Evolutionary conservation across 192 early-diverging fungal species (phyloP).

Genomic region (Gonapodya prolifera): DNA sequence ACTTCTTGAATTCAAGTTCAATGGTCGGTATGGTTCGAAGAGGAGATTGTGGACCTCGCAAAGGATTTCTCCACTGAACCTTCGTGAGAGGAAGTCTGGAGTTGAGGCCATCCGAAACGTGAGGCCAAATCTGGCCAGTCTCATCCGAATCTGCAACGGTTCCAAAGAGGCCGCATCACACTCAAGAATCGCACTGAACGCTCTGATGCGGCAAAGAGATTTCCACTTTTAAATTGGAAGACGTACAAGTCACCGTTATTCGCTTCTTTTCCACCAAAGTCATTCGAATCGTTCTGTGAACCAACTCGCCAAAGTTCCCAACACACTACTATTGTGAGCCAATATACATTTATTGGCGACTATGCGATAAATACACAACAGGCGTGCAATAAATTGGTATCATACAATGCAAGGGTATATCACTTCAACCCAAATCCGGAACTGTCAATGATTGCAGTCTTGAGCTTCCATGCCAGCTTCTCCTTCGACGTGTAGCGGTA

Average conservation of each 20-base stretch:
- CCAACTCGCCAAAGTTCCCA: no score
- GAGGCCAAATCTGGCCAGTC: constrained; percentile 31
- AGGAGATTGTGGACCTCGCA: constrained; percentile 13
- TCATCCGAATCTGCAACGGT: background rate
- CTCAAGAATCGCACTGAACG: background rate
- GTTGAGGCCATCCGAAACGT: constrained; percentile 48
- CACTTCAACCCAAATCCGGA: constrained; percentile 73
- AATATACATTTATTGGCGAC: no score
- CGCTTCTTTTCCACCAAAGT: background rate
- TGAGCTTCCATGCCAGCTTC: constrained; percentile 60
- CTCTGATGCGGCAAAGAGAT: background rate
- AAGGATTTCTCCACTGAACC: constrained; percentile 60
- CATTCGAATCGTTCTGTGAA: no score
- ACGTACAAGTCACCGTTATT: background rate
- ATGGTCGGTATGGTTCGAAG: constrained; percentile 18
- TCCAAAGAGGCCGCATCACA: background rate
- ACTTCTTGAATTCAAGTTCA: constrained; percentile 26
- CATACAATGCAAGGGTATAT: no score
- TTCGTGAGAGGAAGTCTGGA: constrained; percentile 67
- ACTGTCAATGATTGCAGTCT: constrained; percentile 67
- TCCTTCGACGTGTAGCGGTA: constrained; percentile 70
- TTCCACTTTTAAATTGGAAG: background rate
- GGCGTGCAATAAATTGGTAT: no score
- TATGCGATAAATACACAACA: no score
- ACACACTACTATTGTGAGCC: no score